Conservation (phyloP, 352 stramenopile genomes). For the Peronospora farinosa region DNA sequence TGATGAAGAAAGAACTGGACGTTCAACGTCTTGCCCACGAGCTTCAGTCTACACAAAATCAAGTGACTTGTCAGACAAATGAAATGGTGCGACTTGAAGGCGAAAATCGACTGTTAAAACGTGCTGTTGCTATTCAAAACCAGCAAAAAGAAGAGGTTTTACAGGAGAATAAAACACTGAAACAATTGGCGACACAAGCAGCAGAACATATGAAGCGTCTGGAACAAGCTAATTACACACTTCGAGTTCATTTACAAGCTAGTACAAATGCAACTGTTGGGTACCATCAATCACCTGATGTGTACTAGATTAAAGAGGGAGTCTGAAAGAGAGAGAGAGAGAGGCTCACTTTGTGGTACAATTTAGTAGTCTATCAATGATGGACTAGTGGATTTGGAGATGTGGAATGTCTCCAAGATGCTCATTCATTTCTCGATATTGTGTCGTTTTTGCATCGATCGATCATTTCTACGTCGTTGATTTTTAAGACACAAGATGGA, state of each 20-base stretch:
- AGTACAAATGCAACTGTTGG: constrained; percentile 43
- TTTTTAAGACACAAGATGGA: background rate
- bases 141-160: constrained; percentile 81
- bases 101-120: constrained; percentile 84
- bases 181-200: constrained; percentile 62
- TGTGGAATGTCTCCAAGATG: too few species aligned
- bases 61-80: constrained; percentile 35
- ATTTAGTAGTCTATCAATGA: background rate
- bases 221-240: constrained; percentile 84
- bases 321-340: too few species aligned
- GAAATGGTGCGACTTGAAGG: constrained; percentile 56
- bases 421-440: background rate
- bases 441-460: constrained; percentile 15
- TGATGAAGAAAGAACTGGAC: constrained; percentile 77
- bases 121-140: constrained; percentile 81
- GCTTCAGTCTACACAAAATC: constrained; percentile 39
- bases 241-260: constrained; percentile 78
- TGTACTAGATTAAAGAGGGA: constrained; percentile 39
- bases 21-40: constrained; percentile 58
- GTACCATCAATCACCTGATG: constrained; percentile 47
- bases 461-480: constrained; percentile 3
- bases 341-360: background rate
- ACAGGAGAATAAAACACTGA: constrained; percentile 70
- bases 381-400: constrained; percentile 5
- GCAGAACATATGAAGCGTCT: constrained; percentile 83